phyloP scores from a whole-genome alignment of 1,139 yeast species.

The Wickerhamomyces sp. region DNA sequence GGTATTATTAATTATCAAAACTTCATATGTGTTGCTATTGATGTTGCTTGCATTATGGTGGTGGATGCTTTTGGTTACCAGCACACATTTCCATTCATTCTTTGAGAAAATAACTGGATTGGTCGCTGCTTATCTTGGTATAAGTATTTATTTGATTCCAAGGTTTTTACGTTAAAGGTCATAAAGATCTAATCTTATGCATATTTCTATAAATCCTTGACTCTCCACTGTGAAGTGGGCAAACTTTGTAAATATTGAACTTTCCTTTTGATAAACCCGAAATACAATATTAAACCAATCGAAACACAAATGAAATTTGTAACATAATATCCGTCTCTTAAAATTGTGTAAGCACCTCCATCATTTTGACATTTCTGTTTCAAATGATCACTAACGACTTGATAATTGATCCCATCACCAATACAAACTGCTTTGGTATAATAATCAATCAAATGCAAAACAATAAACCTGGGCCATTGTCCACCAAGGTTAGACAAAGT shows the following conservation, averaged over 20 bases:
- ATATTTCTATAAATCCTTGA: constrained; percentile 8
- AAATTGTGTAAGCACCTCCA: constrained; percentile 52
- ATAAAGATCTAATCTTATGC: background rate
- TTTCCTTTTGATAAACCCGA: constrained; percentile 61
- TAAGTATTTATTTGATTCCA: constrained; percentile 37
- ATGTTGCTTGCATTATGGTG: constrained; percentile 60
- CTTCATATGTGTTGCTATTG: constrained; percentile 43
- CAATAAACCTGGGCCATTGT: constrained; percentile 89
- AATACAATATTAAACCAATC: constrained; percentile 63
- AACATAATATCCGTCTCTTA: constrained; percentile 79
- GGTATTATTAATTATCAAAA: constrained; percentile 21
- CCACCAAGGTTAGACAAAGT: constrained; percentile 94
- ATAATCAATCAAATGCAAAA: constrained; percentile 73
- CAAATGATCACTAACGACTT: constrained; percentile 37
- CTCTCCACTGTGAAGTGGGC: constrained; percentile 34
- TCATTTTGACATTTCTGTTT: constrained; percentile 45
- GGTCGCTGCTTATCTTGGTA: constrained; percentile 51
- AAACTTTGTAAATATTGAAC: constrained; percentile 29
- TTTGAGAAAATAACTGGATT: constrained; percentile 69
- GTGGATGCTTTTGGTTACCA: constrained; percentile 86
- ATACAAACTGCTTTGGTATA: constrained; percentile 64
- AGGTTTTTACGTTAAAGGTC: constrained; percentile 8
- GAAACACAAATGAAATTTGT: constrained; percentile 69
- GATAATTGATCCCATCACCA: constrained; percentile 26
- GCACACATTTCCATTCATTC: constrained; percentile 79